Evolutionary conservation across 805 yeast species (phyloP).

Genomic region (Suhomyces tanzawaensis): DNA sequence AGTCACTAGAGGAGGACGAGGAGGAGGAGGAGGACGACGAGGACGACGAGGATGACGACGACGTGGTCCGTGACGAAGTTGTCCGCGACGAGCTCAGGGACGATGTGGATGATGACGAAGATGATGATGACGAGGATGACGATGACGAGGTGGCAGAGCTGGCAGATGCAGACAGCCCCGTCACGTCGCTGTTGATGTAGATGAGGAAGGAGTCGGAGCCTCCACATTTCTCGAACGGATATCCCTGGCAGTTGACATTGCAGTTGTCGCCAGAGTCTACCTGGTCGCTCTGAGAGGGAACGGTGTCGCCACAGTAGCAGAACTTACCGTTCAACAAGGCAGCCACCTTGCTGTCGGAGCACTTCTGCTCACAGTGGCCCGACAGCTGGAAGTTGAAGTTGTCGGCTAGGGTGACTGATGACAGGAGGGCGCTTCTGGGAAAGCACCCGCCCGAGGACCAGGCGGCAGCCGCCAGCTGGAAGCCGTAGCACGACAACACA

Average conservation of each 20-base stretch:
- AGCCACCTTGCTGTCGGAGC: constrained; percentile 43
- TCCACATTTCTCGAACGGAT: constrained; percentile 59
- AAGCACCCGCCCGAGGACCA: constrained; percentile 22
- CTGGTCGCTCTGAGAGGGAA: constrained; percentile 24
- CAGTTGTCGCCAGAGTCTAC: constrained; percentile 15
- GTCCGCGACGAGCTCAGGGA: too few species aligned
- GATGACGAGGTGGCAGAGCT: constrained; percentile 1
- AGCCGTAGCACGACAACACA: constrained; percentile 5
- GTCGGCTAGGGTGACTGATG: constrained; percentile 27
- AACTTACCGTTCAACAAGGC: constrained; percentile 46
- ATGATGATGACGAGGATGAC: constrained; percentile 6
- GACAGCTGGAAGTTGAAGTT: constrained; percentile 58
- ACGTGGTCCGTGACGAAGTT: constrained; percentile 3
- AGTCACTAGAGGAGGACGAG: constrained; percentile 8
- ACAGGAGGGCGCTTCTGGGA: constrained; percentile 10
- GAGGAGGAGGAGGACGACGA: constrained; percentile 7
- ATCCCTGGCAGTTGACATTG: constrained; percentile 55
- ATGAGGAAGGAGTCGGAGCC: constrained; percentile 42
- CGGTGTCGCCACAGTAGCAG: constrained; percentile 66
- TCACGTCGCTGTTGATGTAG: constrained; percentile 35
- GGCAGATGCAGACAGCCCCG: constrained; percentile 7
- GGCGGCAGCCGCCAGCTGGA: not conserved
- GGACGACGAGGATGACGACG: constrained; percentile 6
- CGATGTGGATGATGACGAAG: constrained; percentile 8
- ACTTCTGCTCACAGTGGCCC: constrained; percentile 50